phyloP scores from a whole-genome alignment of 441 rosid species.

The Eutrema salsugineum region DNA sequence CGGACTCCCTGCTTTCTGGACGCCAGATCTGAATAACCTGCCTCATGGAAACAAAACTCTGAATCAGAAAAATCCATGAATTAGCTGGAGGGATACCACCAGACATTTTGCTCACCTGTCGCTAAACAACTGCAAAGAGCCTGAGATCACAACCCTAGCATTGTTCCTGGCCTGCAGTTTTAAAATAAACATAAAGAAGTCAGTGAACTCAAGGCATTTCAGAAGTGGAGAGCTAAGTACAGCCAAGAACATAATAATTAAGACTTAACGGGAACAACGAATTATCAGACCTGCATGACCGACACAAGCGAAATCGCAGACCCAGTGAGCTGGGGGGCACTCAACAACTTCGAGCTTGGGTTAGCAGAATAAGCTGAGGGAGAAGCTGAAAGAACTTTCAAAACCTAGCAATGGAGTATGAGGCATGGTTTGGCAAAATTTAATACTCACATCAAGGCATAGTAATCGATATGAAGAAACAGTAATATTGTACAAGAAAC shows the following conservation, averaged over 20 bases:
- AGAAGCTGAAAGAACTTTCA: slow-evolving; percentile 84
- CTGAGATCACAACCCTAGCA: slow-evolving; percentile 74
- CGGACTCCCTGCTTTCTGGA: slow-evolving; percentile 63
- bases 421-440: slow-evolving; percentile 1
- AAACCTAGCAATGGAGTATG: slow-evolving; percentile 39
- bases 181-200: slow-evolving; percentile 4
- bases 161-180: slow-evolving; percentile 81
- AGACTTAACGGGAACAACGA: not conserved
- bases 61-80: slow-evolving; percentile 22
- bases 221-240: not conserved
- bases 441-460: not conserved
- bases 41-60: slow-evolving; percentile 19
- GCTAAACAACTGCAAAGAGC: slow-evolving; percentile 74
- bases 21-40: slow-evolving; percentile 69
- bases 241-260: not conserved
- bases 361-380: slow-evolving; percentile 86
- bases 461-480: not conserved
- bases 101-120: slow-evolving; percentile 43
- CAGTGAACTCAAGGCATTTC: not conserved
- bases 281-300: slow-evolving; percentile 55
- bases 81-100: not conserved
- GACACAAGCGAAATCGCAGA: slow-evolving; percentile 75
- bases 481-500: not conserved
- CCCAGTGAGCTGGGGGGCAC: slow-evolving; percentile 68
- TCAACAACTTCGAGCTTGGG: slow-evolving; percentile 59